phyloP scores from a whole-genome alignment of 805 yeast species.

The Monosporozyma solicola region DNA sequence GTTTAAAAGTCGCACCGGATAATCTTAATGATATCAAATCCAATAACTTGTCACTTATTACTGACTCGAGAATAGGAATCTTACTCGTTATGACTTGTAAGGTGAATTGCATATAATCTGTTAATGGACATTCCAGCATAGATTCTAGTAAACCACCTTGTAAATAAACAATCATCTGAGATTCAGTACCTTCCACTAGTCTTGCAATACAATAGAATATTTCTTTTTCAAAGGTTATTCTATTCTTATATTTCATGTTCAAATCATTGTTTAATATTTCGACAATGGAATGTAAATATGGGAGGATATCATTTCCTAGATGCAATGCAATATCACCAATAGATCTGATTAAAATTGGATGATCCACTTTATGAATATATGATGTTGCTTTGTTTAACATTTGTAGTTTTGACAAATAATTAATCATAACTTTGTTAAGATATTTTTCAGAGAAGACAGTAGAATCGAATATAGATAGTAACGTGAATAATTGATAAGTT shows the following conservation, averaged over 20 bases:
- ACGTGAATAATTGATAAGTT: conserved; percentile 67
- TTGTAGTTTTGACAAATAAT: conserved; percentile 66
- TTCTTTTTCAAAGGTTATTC: conserved; percentile 72
- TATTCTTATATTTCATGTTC: conserved; percentile 35
- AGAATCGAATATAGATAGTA: conserved; percentile 66
- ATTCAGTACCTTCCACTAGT: conserved; percentile 77
- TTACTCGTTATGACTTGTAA: conserved; percentile 53
- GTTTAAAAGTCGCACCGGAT: conserved; percentile 66
- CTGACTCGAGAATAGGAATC: conserved; percentile 66
- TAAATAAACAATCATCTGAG: conserved; percentile 75
- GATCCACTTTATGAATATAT: conserved; percentile 34
- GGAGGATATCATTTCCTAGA: conserved; percentile 73
- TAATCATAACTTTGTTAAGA: conserved; percentile 68
- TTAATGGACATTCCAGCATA: conserved; percentile 70
- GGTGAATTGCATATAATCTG: conserved; percentile 68
- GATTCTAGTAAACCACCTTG: conserved; percentile 69
- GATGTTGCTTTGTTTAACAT: conserved; percentile 35
- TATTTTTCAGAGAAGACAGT: conserved; percentile 67
- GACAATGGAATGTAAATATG: conserved; percentile 73
- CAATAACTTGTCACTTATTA: conserved; percentile 59
- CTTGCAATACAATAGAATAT: conserved; percentile 80
- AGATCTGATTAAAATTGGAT: conserved; percentile 60
- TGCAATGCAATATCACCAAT: conserved; percentile 68
- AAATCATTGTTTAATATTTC: conserved; percentile 74
- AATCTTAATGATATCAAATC: conserved; percentile 63